These are phyloP conservation scores for Cornus controversa DNA, from an alignment of 148 eudicot species.

Conservation along the genomic window DNA sequence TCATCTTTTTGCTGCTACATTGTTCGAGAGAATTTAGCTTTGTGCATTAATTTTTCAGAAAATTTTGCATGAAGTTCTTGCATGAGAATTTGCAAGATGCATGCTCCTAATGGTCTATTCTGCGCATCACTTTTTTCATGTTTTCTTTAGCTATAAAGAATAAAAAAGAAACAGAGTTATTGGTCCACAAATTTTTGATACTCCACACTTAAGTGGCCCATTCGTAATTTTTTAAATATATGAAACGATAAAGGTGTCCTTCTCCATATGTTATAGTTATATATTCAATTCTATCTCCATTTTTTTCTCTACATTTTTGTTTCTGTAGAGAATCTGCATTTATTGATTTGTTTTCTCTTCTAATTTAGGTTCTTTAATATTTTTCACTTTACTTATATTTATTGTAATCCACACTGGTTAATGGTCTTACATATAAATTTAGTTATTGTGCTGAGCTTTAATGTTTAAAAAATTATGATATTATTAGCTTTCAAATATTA, in stretches of 20 bases:
- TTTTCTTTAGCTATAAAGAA: background rate
- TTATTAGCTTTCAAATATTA: background rate
- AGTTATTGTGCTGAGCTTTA: no score
- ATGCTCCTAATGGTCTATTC: background rate
- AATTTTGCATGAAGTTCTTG: background rate
- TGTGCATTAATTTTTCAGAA: background rate
- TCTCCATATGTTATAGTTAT: background rate
- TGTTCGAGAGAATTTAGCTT: background rate
- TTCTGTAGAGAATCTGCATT: background rate
- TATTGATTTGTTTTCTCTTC: background rate
- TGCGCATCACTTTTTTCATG: background rate
- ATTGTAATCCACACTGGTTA: no score
- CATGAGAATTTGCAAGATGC: background rate
- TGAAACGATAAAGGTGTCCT: background rate
- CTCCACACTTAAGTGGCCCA: background rate
- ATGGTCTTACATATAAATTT: no score
- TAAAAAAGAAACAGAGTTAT: background rate
- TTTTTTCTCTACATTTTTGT: background rate
- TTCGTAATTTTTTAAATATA: background rate
- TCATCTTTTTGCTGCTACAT: constrained; percentile 4
- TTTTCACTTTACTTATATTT: no score
- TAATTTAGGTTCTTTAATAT: background rate
- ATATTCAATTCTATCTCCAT: no score
- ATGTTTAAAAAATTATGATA: no score
- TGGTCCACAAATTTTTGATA: background rate